phyloP scores from a whole-genome alignment of 2,329 filamentous ascomycete species.

The Cladophialophora immunda region DNA sequence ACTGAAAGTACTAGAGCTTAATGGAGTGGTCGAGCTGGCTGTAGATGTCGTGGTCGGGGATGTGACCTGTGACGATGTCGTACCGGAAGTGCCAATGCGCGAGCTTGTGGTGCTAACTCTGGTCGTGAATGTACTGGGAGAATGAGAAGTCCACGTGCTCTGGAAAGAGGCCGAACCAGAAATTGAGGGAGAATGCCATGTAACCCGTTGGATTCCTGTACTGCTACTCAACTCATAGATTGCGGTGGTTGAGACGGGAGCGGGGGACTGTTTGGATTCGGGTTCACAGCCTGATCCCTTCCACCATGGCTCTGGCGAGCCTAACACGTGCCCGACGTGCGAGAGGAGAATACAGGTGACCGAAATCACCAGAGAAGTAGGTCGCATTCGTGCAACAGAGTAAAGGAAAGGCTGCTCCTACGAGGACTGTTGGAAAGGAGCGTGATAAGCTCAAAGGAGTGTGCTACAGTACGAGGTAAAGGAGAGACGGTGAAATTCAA shows the following conservation, averaged over 20 bases:
- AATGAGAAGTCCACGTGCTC: conserved; percentile 2
- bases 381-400: conserved; percentile 1
- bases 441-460: not conserved
- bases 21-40: not conserved
- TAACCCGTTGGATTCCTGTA: too few species aligned
- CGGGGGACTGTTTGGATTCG: not conserved
- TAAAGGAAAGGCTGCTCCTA: not conserved
- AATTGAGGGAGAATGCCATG: too few species aligned
- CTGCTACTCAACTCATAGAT: not conserved
- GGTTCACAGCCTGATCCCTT: not conserved
- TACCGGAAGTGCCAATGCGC: too few species aligned
- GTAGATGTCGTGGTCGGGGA: not conserved
- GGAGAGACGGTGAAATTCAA: not conserved
- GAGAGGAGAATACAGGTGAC: conserved; percentile 2
- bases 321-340: conserved; percentile 4
- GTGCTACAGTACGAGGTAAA: not conserved
- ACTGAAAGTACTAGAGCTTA: not conserved
- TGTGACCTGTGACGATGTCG: too few species aligned
- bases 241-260: not conserved
- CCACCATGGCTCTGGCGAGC: not conserved
- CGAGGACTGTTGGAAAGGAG: not conserved
- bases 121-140: not conserved
- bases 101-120: too few species aligned
- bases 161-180: too few species aligned
- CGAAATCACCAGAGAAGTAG: not conserved